Evolutionary conservation across 805 yeast species (phyloP).

Genomic region (Candida montana): DNA sequence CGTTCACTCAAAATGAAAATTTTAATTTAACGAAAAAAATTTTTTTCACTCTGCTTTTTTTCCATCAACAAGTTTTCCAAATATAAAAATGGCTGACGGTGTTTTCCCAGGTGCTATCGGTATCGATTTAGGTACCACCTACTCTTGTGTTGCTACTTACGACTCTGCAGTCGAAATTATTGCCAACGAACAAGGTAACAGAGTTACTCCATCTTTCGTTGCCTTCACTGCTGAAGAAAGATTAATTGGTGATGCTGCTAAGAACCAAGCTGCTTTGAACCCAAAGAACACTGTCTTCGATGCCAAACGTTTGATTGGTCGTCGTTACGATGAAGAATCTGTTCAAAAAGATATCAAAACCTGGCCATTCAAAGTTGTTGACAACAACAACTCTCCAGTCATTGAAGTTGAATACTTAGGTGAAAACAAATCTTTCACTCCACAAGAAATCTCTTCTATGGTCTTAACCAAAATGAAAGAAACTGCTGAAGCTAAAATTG

Average conservation of each 20-base stretch:
- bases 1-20: conserved; percentile 18
- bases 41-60: conserved; percentile 12
- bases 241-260: conserved; percentile 79
- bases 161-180: conserved; percentile 73
- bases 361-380: conserved; percentile 75
- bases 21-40: conserved; percentile 10
- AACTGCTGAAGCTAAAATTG: conserved; percentile 73
- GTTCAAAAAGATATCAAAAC: conserved; percentile 89
- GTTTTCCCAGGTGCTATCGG: conserved; percentile 99
- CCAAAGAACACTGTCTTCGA: conserved; percentile 75
- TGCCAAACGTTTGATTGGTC: conserved; percentile 78
- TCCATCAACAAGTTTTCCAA: conserved; percentile 6
- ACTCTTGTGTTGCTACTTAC: conserved; percentile 77
- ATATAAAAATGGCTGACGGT: conserved; percentile 83
- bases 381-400: conserved; percentile 61
- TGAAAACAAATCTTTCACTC: conserved; percentile 64
- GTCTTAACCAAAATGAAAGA: conserved; percentile 78
- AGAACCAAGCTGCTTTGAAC: conserved; percentile 79
- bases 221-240: conserved; percentile 76
- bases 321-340: conserved; percentile 67
- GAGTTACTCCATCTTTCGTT: conserved; percentile 78
- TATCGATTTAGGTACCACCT: conserved; percentile 94
- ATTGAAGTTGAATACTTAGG: conserved; percentile 66
- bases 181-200: conserved; percentile 83
- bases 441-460: conserved; percentile 74